Conservation (phyloP, 768 basidiomycete species). For the Cubamyces sp. region DNA sequence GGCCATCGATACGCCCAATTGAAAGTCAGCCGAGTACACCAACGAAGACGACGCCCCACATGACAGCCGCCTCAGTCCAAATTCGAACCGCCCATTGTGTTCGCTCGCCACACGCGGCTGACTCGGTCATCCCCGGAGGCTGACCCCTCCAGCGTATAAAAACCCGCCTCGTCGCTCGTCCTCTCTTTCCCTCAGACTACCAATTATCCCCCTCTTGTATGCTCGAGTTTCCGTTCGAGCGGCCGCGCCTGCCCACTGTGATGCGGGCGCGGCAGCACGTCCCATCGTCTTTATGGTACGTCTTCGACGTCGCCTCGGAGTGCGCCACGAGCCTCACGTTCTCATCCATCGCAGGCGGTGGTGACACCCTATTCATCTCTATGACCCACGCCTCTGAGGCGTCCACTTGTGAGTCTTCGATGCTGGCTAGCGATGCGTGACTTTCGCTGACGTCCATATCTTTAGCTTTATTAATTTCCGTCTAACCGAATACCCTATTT, state of each 20-base stretch:
- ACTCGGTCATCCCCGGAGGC: neutral
- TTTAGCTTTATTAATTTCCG: neutral
- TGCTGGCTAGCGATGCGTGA: no score
- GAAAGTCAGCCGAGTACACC: slow-evolving; percentile 10
- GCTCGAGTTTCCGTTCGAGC: slow-evolving; percentile 9
- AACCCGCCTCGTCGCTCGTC: slow-evolving; percentile 2
- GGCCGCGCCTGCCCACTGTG: neutral
- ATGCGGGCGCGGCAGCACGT: slow-evolving; percentile 2
- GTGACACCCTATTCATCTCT: no score
- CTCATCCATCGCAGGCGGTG: neutral
- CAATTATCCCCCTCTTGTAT: neutral
- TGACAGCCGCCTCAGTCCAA: neutral
- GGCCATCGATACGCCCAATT: slow-evolving; percentile 16
- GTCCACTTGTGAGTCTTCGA: no score
- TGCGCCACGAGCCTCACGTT: neutral
- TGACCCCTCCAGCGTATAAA: neutral
- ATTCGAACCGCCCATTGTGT: neutral
- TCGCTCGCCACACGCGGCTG: neutral
- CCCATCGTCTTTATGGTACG: neutral
- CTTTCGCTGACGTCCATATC: neutral
- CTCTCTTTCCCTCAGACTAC: slow-evolving; percentile 2
- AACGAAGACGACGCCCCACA: neutral
- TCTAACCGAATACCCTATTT: neutral
- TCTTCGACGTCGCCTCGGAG: neutral
- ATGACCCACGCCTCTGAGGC: no score